Percentiles rank a stretch among this genome's conserved stretches.
phyloP scores from a whole-genome alignment of 1,284 basidiomycete species.

The Malassezia nana region DNA sequence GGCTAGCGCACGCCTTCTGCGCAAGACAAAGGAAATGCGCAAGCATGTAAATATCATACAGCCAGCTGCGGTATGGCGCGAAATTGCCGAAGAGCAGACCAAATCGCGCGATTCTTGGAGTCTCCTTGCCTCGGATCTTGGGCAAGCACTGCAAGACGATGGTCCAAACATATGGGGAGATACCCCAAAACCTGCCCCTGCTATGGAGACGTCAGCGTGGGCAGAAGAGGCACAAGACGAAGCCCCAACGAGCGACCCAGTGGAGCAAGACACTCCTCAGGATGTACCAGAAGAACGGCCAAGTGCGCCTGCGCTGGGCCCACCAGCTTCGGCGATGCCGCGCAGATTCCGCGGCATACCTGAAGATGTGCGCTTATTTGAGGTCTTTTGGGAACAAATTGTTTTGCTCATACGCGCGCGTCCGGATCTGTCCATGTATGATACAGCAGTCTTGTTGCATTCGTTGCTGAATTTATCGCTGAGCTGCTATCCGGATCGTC shows the following conservation, averaged over 20 bases:
- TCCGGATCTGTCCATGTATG: conserved; percentile 44
- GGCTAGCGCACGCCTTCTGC: conserved; percentile 18
- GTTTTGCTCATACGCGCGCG: conserved; percentile 44
- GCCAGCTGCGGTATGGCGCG: conserved; percentile 36
- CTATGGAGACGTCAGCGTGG: not conserved
- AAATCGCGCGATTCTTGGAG: conserved; percentile 4
- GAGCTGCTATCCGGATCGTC: conserved; percentile 45
- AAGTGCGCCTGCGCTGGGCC: not conserved
- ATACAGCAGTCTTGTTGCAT: conserved; percentile 42
- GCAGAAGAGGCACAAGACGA: not conserved
- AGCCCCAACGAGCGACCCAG: not conserved
- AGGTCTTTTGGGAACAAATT: conserved; percentile 48
- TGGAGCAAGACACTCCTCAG: not conserved
- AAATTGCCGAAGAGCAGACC: conserved; percentile 26
- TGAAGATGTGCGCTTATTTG: conserved; percentile 44
- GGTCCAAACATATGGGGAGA: conserved; percentile 11
- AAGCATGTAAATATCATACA: conserved; percentile 24
- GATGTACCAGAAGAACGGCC: conserved; percentile 16
- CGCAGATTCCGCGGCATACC: conserved; percentile 46
- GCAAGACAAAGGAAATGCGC: conserved; percentile 35
- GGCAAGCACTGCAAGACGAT: conserved; percentile 2
- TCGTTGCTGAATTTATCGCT: conserved; percentile 42
- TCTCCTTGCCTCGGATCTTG: conserved; percentile 9
- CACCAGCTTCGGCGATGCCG: conserved; percentile 8
- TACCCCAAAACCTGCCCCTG: not conserved